Percentiles rank a stretch among this genome's conserved stretches.
These are phyloP conservation scores for Perkinsus olseni DNA, from an alignment of 169 alveolate genomes.

Conservation along the genomic window DNA sequence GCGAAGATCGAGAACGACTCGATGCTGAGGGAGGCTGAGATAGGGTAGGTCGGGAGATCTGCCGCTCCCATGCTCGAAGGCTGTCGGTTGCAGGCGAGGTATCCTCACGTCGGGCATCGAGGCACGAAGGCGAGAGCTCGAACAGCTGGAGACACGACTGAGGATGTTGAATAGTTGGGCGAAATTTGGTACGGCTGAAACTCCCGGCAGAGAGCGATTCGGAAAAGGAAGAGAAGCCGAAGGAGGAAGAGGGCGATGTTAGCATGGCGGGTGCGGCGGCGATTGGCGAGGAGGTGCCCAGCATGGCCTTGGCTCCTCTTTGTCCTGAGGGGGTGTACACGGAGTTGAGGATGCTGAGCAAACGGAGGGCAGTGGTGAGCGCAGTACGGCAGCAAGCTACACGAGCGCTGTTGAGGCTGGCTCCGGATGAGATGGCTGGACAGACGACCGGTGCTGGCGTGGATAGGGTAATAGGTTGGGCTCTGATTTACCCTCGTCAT, in stretches of 20 bases:
- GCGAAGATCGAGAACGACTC: background rate
- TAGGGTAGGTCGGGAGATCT: background rate
- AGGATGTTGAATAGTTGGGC: background rate
- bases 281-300: background rate
- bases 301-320: background rate
- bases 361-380: background rate
- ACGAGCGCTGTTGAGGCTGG: background rate
- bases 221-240: background rate
- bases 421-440: background rate
- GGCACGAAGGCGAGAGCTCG: background rate
- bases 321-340: background rate
- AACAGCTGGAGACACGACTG: background rate
- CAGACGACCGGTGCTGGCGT: background rate
- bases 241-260: background rate
- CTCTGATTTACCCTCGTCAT: too few species aligned
- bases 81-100: background rate
- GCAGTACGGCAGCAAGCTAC: background rate
- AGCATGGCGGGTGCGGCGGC: too few species aligned
- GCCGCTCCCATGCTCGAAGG: background rate
- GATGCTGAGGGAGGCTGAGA: background rate
- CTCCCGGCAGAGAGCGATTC: background rate
- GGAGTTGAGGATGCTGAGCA: background rate
- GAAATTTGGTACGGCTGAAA: background rate
- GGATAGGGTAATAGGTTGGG: background rate
- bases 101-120: background rate